phyloP scores from a whole-genome alignment of 371 early-diverging fungal genomes.

The Parasitella parasitica region DNA sequence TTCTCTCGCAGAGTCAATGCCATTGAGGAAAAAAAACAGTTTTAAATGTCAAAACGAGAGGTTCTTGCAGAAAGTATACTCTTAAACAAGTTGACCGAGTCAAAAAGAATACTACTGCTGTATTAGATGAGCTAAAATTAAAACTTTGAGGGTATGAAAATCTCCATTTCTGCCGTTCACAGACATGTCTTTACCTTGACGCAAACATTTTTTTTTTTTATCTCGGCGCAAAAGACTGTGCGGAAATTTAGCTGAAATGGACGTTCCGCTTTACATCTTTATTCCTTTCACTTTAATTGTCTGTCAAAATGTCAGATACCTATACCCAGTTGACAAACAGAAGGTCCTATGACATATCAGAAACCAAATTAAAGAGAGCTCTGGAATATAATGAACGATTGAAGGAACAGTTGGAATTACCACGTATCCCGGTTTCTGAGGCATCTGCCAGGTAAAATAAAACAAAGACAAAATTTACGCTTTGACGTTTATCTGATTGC shows the following conservation, averaged over 20 bases:
- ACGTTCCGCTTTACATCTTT: neutral
- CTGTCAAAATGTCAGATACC: conserved; percentile 10
- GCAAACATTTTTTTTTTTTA: too few species aligned
- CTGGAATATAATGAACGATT: conserved; percentile 75
- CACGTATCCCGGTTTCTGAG: conserved; percentile 75
- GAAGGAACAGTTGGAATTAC: conserved; percentile 74
- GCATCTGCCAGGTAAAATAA: conserved; percentile 43
- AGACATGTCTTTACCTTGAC: too few species aligned
- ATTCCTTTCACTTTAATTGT: neutral
- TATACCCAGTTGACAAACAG: conserved; percentile 27
- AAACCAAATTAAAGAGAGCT: conserved; percentile 69
- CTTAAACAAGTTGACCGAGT: too few species aligned
- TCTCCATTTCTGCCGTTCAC: too few species aligned
- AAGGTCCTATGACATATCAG: conserved; percentile 46
- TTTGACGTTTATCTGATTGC: conserved; percentile 1
- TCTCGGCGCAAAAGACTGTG: neutral
- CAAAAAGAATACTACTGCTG: too few species aligned
- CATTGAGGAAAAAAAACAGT: too few species aligned
- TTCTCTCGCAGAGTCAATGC: too few species aligned
- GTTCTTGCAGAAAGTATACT: too few species aligned
- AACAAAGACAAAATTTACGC: neutral
- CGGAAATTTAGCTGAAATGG: neutral
- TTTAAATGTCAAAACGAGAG: too few species aligned
- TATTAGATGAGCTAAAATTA: too few species aligned
- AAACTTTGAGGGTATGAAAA: too few species aligned